phyloP scores from a whole-genome alignment of 2,329 filamentous ascomycete species.

The Penicillium nordicum region DNA sequence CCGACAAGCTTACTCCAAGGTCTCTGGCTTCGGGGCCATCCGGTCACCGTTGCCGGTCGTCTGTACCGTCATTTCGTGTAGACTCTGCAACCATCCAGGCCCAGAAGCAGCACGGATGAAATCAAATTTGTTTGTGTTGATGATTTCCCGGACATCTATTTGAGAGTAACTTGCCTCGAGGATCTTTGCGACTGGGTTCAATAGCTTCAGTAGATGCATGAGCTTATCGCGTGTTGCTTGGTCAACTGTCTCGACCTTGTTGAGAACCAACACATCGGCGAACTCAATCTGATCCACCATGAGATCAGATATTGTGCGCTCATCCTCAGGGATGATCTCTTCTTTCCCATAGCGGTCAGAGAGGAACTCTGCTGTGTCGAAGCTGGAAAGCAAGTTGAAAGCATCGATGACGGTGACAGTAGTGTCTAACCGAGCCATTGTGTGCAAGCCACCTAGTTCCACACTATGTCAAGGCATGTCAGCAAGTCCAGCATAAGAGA shows the following conservation, averaged over 20 bases:
- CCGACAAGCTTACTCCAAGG: constrained; percentile 53
- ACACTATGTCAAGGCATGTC: constrained; percentile 33
- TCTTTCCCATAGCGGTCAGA: constrained; percentile 59
- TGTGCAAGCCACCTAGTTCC: constrained; percentile 61
- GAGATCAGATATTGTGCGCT: constrained; percentile 69
- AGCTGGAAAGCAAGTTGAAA: constrained; percentile 69
- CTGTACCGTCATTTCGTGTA: constrained; percentile 64
- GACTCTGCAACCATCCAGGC: constrained; percentile 66
- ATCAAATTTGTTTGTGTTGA: constrained; percentile 64
- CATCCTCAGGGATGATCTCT: constrained; percentile 64
- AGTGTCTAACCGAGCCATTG: constrained; percentile 65
- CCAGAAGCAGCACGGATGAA: constrained; percentile 62
- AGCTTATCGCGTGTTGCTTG: constrained; percentile 48
- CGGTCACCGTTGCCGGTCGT: constrained; percentile 55
- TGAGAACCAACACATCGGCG: constrained; percentile 68
- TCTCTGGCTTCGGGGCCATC: constrained; percentile 66
- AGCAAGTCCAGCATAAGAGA: constrained; percentile 9
- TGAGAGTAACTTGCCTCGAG: constrained; percentile 58
- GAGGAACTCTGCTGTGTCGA: constrained; percentile 66
- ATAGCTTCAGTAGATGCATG: constrained; percentile 53
- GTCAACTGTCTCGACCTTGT: constrained; percentile 64
- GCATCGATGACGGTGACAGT: constrained; percentile 71
- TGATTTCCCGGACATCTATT: constrained; percentile 60
- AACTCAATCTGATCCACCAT: constrained; percentile 79
- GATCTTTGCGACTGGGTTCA: constrained; percentile 66